phyloP scores from a whole-genome alignment of 768 basidiomycete genomes.

The Hydnomerulius pinastri region DNA sequence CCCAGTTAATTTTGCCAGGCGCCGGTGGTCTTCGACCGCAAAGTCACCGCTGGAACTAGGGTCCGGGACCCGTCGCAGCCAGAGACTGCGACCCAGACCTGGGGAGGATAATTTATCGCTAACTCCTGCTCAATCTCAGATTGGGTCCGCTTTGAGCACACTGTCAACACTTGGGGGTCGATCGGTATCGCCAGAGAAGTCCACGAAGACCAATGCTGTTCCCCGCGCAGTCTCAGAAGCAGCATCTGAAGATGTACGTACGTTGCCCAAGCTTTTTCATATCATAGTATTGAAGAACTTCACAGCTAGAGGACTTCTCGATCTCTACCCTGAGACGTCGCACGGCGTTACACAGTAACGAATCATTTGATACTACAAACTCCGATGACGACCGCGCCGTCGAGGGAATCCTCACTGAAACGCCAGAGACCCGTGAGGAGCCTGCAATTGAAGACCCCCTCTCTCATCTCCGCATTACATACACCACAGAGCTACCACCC shows the following conservation, averaged over 20 bases:
- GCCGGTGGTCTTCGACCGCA: constrained; percentile 54
- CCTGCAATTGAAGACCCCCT: constrained; percentile 31
- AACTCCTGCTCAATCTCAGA: constrained; percentile 27
- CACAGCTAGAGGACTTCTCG: constrained; percentile 32
- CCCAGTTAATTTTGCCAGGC: constrained; percentile 63
- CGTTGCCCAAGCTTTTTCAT: constrained; percentile 29
- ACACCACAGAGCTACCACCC: constrained; percentile 33
- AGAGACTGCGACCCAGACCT: constrained; percentile 35
- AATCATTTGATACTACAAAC: constrained; percentile 35
- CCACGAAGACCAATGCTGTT: constrained; percentile 20
- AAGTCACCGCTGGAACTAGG: constrained; percentile 38
- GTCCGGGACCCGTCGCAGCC: constrained; percentile 35
- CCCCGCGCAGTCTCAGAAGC: constrained; percentile 26
- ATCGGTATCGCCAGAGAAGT: constrained; percentile 36
- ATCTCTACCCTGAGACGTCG: constrained; percentile 26
- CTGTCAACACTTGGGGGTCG: constrained; percentile 32
- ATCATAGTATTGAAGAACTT: constrained; percentile 26
- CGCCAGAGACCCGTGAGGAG: constrained; percentile 29
- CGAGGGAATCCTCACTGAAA: constrained; percentile 36
- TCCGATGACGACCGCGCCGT: constrained; percentile 38
- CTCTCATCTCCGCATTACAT: constrained; percentile 40
- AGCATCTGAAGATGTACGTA: constrained; percentile 33
- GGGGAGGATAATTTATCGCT: constrained; percentile 34
- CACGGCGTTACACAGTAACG: constrained; percentile 29
- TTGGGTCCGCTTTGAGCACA: constrained; percentile 29